Conservation (phyloP, 176 grass and related monocot genomes). For the Cenchrus fungigraminus region DNA sequence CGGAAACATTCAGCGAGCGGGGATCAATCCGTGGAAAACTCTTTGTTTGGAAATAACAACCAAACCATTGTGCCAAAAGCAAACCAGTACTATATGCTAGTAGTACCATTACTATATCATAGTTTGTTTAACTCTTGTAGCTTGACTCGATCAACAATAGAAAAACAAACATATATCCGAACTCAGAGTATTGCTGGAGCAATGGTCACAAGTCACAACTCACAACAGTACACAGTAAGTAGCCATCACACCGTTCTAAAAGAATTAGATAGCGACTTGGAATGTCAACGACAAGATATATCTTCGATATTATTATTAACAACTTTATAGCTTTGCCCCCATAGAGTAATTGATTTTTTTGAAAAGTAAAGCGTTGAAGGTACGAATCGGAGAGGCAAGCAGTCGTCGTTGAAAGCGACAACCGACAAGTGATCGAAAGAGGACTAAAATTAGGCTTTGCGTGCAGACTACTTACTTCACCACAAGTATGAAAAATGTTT, state of each 20-base stretch:
- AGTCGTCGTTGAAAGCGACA: neutral
- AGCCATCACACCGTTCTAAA: neutral
- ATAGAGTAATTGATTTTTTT: neutral
- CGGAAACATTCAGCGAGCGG: too few species aligned
- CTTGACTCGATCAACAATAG: neutral
- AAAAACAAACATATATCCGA: neutral
- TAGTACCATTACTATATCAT: too few species aligned
- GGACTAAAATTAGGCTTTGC: neutral
- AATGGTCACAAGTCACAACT: too few species aligned
- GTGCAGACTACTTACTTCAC: too few species aligned
- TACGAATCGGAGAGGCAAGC: neutral
- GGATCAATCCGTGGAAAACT: too few species aligned
- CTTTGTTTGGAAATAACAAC: too few species aligned
- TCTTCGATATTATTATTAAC: neutral
- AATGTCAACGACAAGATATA: neutral
- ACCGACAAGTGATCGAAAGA: neutral
- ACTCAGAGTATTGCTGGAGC: too few species aligned
- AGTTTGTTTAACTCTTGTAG: neutral
- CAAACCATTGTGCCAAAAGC: too few species aligned
- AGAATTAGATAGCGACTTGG: neutral
- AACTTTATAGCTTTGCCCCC: neutral
- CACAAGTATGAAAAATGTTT: too few species aligned
- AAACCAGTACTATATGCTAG: too few species aligned
- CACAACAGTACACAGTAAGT: too few species aligned
- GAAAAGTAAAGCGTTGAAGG: neutral